Evolutionary conservation across 202 grass and related monocot genomes (phyloP), one percentile per base, ranked within the genome.

Genomic region (Sporobolus alterniflorus): DNA sequence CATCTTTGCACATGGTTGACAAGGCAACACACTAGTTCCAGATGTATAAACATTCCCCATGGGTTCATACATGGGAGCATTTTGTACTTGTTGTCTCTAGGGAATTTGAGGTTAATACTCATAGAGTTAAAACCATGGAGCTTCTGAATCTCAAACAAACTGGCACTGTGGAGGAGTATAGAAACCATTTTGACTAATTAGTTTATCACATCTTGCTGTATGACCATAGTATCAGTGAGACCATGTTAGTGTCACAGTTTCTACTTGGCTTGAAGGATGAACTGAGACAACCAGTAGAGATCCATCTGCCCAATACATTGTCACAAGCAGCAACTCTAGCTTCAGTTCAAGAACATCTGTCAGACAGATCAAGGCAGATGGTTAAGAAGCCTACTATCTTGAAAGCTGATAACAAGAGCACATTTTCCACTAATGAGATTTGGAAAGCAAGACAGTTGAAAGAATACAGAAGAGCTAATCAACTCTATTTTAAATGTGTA

Each of bases 301-400:
- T 26, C 2, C 55, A 59, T 7, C 0, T 59, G 1, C 55, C 55
- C 12, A 3, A 2, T 0, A 2, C 55, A 9, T n/a, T 59, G 0
- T 1, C 6, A 2, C 6, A 26, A 2, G 24, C 22, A 2, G n/a
- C 22, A 12, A 3, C 9, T 3, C 6, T 59, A 1, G 55, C 55
- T 11, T 1, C 0, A 0, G 4, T 26, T 26, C 21, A 59, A 3
- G 55, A 59, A 13, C 1, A 9, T 22, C 3, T 56, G 0, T n/a
- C n/a, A 54, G 17, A 5, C 15, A 20, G 5, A 3, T 2, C 50
- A 54, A 41, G 10, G 1, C 14, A 54, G n/a, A 15, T 11, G 1
- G 3, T 15, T 10, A 1, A 47, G 44, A 47, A 9, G 1, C 1
- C 1, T 4, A 16, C 7, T 6, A 1, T 1, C 0, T 3, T 2